Conservation (phyloP, 139 green algal genomes). For the Chlamydomonas sphaeroides region DNA sequence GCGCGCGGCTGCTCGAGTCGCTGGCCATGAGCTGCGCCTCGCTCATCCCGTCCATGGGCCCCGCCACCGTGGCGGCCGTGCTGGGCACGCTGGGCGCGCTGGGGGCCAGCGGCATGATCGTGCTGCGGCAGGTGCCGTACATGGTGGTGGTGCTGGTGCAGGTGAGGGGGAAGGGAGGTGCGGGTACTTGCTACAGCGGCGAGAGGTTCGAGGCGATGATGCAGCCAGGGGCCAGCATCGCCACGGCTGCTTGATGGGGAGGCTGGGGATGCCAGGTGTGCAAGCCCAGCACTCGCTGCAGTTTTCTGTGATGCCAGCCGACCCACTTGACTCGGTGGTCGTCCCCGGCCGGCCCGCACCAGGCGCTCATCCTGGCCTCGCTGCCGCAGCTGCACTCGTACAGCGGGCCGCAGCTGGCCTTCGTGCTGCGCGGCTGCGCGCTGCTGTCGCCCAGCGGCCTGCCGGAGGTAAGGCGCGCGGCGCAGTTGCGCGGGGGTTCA, state of each 20-base stretch:
- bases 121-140: slow-evolving; percentile 11
- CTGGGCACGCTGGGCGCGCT: slow-evolving; percentile 29
- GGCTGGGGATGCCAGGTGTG: too few species aligned
- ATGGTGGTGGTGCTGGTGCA: slow-evolving; percentile 26
- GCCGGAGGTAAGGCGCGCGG: slow-evolving; percentile 4
- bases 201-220: too few species aligned
- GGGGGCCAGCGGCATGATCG: not conserved
- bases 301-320: too few species aligned
- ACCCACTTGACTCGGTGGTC: too few species aligned
- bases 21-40: slow-evolving; percentile 10
- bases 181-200: too few species aligned
- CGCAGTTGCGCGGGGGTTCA: not conserved
- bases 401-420: slow-evolving; percentile 16
- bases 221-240: too few species aligned
- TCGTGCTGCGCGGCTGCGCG: slow-evolving; percentile 24
- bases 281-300: too few species aligned
- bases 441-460: slow-evolving; percentile 20
- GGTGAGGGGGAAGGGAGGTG: too few species aligned
- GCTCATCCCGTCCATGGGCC: slow-evolving; percentile 8
- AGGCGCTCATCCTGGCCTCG: slow-evolving; percentile 34
- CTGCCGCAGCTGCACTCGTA: slow-evolving; percentile 27
- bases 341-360: too few species aligned
- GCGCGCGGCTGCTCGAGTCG: slow-evolving; percentile 17
- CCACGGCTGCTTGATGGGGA: too few species aligned
- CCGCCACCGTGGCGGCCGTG: slow-evolving; percentile 5